Conservation (phyloP, 176 grass and related monocot genomes). For the Triticum aestivum region DNA sequence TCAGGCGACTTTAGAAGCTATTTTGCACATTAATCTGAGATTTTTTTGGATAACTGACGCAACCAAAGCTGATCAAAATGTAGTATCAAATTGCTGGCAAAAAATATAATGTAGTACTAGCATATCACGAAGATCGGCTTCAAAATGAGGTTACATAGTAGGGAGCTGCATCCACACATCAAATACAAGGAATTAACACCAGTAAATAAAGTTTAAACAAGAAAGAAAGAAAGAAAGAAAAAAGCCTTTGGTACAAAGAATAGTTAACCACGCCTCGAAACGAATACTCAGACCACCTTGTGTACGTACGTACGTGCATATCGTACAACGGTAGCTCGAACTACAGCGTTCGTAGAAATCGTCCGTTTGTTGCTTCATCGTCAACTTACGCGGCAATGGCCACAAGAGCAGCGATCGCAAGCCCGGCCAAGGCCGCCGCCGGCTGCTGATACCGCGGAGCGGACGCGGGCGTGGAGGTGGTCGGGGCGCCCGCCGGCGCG, state of each 20-base stretch:
- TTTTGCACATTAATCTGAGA: too few relatives aligned
- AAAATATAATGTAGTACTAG: background rate
- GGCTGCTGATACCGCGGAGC: background rate
- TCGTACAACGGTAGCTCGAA: background rate
- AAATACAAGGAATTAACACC: constrained; percentile 18
- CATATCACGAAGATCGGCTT: background rate
- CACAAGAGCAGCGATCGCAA: constrained; percentile 33
- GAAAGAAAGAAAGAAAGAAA: background rate
- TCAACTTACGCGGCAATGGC: constrained; percentile 21
- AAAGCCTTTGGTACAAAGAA: constrained; percentile 2
- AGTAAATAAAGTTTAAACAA: background rate
- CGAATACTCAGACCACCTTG: background rate
- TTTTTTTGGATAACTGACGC: background rate
- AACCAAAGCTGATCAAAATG: background rate
- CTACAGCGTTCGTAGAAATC: background rate
- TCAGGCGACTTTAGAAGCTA: too few relatives aligned
- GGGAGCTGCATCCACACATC: background rate
- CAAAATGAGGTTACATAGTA: constrained; percentile 18
- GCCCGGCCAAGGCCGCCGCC: constrained; percentile 17
- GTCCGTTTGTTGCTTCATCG: background rate
- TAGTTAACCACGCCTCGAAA: constrained; percentile 14
- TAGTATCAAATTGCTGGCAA: too few relatives aligned
- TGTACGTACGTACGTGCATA: too few relatives aligned
- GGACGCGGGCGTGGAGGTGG: background rate
- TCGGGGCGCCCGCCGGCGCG: constrained; percentile 11